Evolutionary conservation across 768 basidiomycete genomes (phyloP).

Genomic region (Russula compacta): DNA sequence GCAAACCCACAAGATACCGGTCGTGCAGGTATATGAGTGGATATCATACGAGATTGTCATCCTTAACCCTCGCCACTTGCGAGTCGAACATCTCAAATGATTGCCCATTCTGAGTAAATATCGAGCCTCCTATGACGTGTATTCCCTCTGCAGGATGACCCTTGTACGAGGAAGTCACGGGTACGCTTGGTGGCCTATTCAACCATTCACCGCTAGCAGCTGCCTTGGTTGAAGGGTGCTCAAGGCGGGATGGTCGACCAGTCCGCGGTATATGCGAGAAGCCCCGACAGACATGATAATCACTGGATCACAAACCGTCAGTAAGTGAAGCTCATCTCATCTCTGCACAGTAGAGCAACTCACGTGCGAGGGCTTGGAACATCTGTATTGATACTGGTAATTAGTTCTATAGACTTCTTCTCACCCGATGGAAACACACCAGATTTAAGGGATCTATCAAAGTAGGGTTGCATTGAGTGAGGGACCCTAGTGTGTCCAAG

Average conservation of each 20-base stretch:
- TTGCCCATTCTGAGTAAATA: not conserved
- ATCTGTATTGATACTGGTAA: not conserved
- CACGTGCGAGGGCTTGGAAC: constrained; percentile 5
- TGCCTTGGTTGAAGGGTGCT: not conserved
- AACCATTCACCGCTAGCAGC: not conserved
- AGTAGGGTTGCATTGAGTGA: not conserved
- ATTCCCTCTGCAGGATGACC: not conserved
- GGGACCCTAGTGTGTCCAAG: not conserved
- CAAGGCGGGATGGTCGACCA: not conserved
- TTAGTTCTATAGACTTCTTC: not conserved
- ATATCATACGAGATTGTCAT: not conserved
- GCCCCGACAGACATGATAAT: constrained; percentile 6
- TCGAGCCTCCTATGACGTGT: not conserved
- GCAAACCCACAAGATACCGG: not conserved
- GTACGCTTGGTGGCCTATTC: not conserved
- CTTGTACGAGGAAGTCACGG: not conserved
- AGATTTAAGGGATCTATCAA: constrained; percentile 9
- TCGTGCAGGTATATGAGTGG: not conserved
- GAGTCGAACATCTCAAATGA: not conserved
- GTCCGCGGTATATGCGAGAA: constrained; percentile 13
- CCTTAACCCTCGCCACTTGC: not conserved
- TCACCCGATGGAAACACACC: not conserved
- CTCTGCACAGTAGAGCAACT: not conserved
- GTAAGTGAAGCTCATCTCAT: not conserved
- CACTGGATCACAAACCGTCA: not conserved